Percentiles rank a stretch among this genome's conserved stretches.
phyloP scores from a whole-genome alignment of 768 basidiomycete genomes.

The Gloeostereum incarnatum region DNA sequence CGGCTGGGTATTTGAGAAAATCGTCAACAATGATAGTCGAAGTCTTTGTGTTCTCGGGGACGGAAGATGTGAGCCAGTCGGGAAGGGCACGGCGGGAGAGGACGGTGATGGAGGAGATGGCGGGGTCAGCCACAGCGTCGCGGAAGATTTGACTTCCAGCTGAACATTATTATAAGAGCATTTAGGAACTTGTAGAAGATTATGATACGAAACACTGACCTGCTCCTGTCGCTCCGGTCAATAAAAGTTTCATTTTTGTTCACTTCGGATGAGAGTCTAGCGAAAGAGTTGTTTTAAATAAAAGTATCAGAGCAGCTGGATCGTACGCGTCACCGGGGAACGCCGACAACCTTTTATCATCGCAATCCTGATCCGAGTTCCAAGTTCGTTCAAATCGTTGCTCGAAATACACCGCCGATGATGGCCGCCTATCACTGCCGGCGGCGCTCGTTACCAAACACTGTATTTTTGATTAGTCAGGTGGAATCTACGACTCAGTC shows the following conservation, averaged over 20 bases:
- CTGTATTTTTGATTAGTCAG: too few relatives aligned
- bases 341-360: too few relatives aligned
- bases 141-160: conserved; percentile 25
- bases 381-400: too few relatives aligned
- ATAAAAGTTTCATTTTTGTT: conserved; percentile 17
- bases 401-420: too few relatives aligned
- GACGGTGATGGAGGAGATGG: conserved; percentile 19
- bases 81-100: conserved; percentile 23
- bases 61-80: conserved; percentile 19
- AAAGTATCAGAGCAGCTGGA: too few relatives aligned
- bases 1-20: conserved; percentile 20
- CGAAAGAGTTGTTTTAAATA: too few relatives aligned
- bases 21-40: conserved; percentile 20
- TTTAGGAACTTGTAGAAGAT: not conserved
- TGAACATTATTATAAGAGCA: conserved; percentile 3
- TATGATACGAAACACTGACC: conserved; percentile 10
- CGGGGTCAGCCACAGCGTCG: conserved; percentile 18
- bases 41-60: conserved; percentile 17
- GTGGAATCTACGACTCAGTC: too few relatives aligned
- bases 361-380: too few relatives aligned
- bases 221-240: conserved; percentile 24
- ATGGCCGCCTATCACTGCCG: too few relatives aligned
- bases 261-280: too few relatives aligned
- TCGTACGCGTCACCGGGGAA: too few relatives aligned
- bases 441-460: too few relatives aligned